A percentile compares a stretch with the other conserved stretches of the same genome.
Conservation (phyloP, 805 yeast species). For the Wickerhamiella sergipiensis region DNA sequence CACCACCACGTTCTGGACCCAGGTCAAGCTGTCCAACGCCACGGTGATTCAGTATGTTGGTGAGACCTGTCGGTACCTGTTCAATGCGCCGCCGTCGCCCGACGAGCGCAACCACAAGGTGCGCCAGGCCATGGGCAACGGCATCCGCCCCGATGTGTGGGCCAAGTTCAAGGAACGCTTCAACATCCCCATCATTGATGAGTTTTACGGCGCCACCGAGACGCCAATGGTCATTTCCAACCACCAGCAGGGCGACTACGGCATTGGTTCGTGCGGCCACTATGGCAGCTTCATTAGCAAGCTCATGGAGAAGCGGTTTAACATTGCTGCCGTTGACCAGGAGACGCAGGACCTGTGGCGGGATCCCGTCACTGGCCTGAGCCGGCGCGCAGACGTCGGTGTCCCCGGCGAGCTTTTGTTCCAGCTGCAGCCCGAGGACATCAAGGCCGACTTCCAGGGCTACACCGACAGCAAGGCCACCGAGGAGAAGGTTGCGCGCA, state of each 20-base stretch:
- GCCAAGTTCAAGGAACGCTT: slow-evolving; percentile 61
- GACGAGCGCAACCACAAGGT: slow-evolving; percentile 47
- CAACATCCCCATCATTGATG: slow-evolving; percentile 63
- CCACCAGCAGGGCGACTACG: slow-evolving; percentile 62
- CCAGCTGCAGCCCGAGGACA: slow-evolving; percentile 49
- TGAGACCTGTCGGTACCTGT: slow-evolving; percentile 78
- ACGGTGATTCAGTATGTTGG: slow-evolving; percentile 90
- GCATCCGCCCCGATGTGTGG: slow-evolving; percentile 85
- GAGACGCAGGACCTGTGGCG: slow-evolving; percentile 62
- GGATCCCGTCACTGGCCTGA: slow-evolving; percentile 49
- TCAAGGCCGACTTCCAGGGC: slow-evolving; percentile 78
- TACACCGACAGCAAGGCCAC: slow-evolving; percentile 76
- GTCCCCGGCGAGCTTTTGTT: slow-evolving; percentile 85
- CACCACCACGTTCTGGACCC: slow-evolving; percentile 79
- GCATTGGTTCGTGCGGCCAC: slow-evolving; percentile 78
- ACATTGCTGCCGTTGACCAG: slow-evolving; percentile 61
- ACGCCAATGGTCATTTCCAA: slow-evolving; percentile 80
- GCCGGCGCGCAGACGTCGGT: slow-evolving; percentile 37
- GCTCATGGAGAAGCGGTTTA: slow-evolving; percentile 38
- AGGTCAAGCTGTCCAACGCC: slow-evolving; percentile 54
- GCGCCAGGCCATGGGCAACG: slow-evolving; percentile 76
- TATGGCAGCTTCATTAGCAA: slow-evolving; percentile 37
- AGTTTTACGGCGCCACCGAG: slow-evolving; percentile 89
- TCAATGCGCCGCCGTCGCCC: slow-evolving; percentile 51
- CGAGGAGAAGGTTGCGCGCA: slow-evolving; percentile 52